Base-by-base conservation (phyloP, 306 rosid species). In the Corylus americana region DNA sequence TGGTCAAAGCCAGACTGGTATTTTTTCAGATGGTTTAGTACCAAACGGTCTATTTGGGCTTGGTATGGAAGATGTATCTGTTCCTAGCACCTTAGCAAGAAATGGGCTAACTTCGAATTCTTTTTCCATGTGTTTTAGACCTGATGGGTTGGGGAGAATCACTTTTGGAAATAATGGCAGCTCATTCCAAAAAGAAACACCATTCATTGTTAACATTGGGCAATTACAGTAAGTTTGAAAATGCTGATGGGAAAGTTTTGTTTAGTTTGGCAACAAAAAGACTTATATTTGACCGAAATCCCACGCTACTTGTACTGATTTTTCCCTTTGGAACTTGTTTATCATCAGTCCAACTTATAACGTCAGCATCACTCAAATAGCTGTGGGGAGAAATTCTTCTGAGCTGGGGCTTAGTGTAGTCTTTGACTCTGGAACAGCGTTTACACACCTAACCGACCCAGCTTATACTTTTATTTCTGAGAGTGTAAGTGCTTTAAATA, bases 41-140 rank as follows among this genome's bases (percentile, higher is more conserved):
- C 97, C 98, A 4, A 88, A 91, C 59, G 99, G 99, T 79, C 74
- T 93, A 35, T 74, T 93, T 61, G 99, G 99, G 68, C 95, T 94
- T 77, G 98, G 95, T 31, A 84, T 92, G 87, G 77, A 77, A 1
- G 63, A 73, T 62, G 13, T 83, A 76, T 91, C 98, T 16, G 88
- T 94, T 51, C 98, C 98, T 59, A 94, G 93, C 86, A 82, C 87
- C 82, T 87, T 91, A 81, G 97, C 98, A 22, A 82, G 71, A 27
- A 58, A 83, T 45, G 95, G 92, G n/a, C 70, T 87, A 57, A 84
- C 83, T 57, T 80, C 90, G 48, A 82, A 94, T 87, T 91, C 97
- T 3, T 94, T 96, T 82, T 93, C 98, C 64, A 90, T 96, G 98
- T 93, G 98, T 85, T 96, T 93, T 74, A 92, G 93, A 69, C 1